Percentiles rank a stretch among this genome's conserved stretches.
Evolutionary conservation across 1,284 basidiomycete genomes (phyloP).

Genomic region (Ustilago xerochloae): DNA sequence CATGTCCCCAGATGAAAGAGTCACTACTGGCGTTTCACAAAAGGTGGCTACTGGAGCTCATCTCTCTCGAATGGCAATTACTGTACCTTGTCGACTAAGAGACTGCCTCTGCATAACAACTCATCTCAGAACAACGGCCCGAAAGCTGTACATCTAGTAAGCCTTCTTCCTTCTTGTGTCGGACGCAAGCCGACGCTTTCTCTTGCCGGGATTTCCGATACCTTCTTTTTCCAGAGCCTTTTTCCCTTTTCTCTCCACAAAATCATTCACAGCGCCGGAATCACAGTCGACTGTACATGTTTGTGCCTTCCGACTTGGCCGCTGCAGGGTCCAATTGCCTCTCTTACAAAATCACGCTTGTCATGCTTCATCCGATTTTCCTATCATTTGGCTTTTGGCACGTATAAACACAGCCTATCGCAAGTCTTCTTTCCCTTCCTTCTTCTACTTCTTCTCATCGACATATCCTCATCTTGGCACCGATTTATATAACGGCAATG

Average conservation of each 20-base stretch:
- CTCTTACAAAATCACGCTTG: neutral
- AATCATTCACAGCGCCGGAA: no score
- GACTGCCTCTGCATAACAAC: no score
- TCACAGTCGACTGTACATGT: no score
- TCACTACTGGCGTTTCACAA: no score
- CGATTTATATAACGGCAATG: conserved; percentile 8
- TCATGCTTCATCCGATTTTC: neutral
- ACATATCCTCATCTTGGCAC: neutral
- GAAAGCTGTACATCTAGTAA: no score
- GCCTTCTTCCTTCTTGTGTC: no score
- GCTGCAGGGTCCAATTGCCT: neutral
- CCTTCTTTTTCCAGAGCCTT: neutral
- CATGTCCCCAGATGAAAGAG: no score
- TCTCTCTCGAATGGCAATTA: neutral
- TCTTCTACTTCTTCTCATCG: neutral
- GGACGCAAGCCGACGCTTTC: neutral
- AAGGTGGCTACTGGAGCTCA: no score
- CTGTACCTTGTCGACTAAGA: no score
- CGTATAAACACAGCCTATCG: neutral
- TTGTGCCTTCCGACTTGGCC: neutral
- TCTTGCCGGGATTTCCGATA: neutral
- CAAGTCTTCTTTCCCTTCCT: neutral
- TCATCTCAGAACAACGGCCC: no score
- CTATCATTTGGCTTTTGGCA: no score
- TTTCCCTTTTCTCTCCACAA: neutral